Percentiles rank a stretch among this genome's conserved stretches.
Conservation (phyloP, 805 yeast genomes). For the Pichia pseudocactophila region DNA sequence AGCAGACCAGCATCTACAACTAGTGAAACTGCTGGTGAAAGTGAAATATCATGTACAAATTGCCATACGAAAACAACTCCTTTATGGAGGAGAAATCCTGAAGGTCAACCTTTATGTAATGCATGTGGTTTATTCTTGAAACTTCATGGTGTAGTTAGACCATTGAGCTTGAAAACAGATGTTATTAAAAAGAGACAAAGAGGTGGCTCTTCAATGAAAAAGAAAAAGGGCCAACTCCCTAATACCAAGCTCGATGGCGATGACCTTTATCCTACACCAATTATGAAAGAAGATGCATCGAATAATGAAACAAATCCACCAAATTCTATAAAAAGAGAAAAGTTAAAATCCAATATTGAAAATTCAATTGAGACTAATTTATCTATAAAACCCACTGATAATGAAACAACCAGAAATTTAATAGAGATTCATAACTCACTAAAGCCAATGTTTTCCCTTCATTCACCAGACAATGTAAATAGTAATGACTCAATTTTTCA, state of each 20-base stretch:
- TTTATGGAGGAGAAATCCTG: conserved; percentile 87
- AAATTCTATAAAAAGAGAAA: not conserved
- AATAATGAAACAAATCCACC: not conserved
- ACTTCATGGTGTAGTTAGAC: conserved; percentile 91
- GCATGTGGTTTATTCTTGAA: conserved; percentile 93
- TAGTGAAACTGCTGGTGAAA: conserved; percentile 9
- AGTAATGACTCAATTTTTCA: no score
- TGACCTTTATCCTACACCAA: conserved; percentile 39
- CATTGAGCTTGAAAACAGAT: conserved; percentile 61
- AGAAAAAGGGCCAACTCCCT: conserved; percentile 22
- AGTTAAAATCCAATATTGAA: no score
- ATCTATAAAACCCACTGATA: no score
- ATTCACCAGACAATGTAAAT: no score
- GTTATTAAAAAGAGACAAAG: conserved; percentile 81
- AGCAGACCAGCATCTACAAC: not conserved
- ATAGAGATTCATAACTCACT: no score
- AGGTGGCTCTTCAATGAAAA: conserved; percentile 20
- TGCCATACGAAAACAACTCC: conserved; percentile 93
- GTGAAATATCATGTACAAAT: conserved; percentile 53
- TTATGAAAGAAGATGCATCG: conserved; percentile 14
- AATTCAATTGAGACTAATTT: no score
- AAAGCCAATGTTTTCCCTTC: no score
- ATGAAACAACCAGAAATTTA: no score
- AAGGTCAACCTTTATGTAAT: conserved; percentile 88
- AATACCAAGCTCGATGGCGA: conserved; percentile 33